Conservation (phyloP, 2,329 filamentous ascomycete species). For the Graphiopsis chlorocephala region DNA sequence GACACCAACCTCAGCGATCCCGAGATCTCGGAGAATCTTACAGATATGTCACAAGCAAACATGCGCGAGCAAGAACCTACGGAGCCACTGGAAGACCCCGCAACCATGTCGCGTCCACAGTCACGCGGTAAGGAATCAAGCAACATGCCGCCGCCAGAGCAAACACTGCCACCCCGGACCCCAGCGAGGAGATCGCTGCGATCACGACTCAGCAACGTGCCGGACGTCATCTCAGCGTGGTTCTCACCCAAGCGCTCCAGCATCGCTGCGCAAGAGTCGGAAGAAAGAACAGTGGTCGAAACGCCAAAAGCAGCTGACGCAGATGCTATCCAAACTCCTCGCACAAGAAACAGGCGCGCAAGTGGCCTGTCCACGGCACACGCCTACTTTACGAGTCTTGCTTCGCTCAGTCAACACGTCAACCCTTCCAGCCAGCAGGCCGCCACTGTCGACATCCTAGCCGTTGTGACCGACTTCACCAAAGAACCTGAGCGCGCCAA, state of each 20-base stretch:
- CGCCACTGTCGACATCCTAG: conserved; percentile 47
- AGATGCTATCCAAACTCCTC: conserved; percentile 31
- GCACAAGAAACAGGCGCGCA: conserved; percentile 28
- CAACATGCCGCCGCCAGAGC: background rate
- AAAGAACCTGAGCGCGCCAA: conserved; percentile 38
- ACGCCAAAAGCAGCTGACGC: background rate
- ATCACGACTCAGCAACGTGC: conserved; percentile 32
- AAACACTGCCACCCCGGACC: conserved; percentile 15
- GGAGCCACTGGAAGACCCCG: background rate
- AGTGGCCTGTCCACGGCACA: conserved; percentile 19
- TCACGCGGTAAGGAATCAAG: too few relatives aligned
- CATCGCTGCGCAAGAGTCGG: conserved; percentile 11
- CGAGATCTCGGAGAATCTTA: background rate
- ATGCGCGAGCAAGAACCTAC: conserved; percentile 16
- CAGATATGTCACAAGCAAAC: background rate
- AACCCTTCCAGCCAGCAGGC: conserved; percentile 41
- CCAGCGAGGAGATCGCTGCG: conserved; percentile 27
- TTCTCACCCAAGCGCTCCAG: conserved; percentile 32
- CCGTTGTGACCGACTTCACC: conserved; percentile 39
- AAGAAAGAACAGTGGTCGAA: conserved; percentile 9
- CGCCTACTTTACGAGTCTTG: conserved; percentile 47
- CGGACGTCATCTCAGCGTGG: conserved; percentile 36
- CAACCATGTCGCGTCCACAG: background rate
- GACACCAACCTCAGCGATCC: background rate
- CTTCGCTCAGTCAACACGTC: conserved; percentile 37